These are phyloP conservation scores for Candida freyschussii DNA, from an alignment of 1,139 yeast genomes.

Conservation along the genomic window DNA sequence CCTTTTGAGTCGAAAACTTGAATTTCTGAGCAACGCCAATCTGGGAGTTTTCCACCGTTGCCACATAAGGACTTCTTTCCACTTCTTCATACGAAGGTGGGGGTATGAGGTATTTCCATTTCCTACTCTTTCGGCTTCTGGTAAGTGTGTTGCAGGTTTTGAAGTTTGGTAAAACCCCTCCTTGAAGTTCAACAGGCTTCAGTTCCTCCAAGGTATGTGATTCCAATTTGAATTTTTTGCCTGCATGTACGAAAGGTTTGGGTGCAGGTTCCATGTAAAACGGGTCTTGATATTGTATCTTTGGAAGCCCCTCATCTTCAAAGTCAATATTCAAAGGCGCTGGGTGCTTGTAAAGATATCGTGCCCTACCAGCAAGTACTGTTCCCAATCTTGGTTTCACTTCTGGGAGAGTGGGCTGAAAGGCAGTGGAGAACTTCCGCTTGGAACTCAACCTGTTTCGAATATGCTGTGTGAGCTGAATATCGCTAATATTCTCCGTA, in stretches of 20 bases:
- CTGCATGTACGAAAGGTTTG: conserved; percentile 61
- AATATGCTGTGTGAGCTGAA: conserved; percentile 12
- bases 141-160: background rate
- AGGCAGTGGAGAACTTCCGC: conserved; percentile 5
- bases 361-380: background rate
- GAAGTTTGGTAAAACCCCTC: conserved; percentile 14
- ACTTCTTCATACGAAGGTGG: conserved; percentile 42
- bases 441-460: conserved; percentile 4
- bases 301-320: conserved; percentile 42
- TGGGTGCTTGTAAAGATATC: conserved; percentile 18
- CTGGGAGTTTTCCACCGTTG: conserved; percentile 36
- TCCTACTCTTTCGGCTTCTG: conserved; percentile 3
- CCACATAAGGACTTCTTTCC: conserved; percentile 1
- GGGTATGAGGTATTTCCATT: conserved; percentile 34
- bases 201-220: conserved; percentile 25
- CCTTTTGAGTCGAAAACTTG: conserved; percentile 29
- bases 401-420: conserved; percentile 1
- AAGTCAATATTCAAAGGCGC: conserved; percentile 33
- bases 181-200: conserved; percentile 23
- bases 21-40: conserved; percentile 38
- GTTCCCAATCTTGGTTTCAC: conserved; percentile 1
- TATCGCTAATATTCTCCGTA: conserved; percentile 7
- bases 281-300: conserved; percentile 58
- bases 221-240: conserved; percentile 44
- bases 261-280: conserved; percentile 53